Evolutionary conservation across 495 filamentous ascomycete genomes (phyloP), one percentile per base, ranked within the genome.

Genomic region (Xylaria scruposa): DNA sequence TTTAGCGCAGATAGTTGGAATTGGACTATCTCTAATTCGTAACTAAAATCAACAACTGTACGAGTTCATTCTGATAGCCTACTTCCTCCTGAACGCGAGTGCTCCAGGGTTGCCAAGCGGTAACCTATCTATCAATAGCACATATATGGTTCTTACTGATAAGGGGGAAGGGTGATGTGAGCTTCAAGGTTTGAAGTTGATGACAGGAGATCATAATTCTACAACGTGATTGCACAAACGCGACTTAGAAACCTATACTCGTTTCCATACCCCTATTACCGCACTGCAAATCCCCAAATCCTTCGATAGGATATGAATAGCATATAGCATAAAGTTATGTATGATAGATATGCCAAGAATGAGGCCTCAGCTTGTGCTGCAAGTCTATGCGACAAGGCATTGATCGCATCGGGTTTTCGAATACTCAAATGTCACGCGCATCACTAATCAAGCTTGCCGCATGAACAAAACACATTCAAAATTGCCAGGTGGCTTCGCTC

Each of bases 151-250:
- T 65, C 21, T 33, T 49, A 40, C 62, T 46, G 24, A 26, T 60
- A 60, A 38, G 17, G 62, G 42, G 62, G 26, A 29, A 13, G 29
- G 21, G 46, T 29, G 24, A 19, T 47, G 44, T 49, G 56, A 59
- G 56, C 31, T 59, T 36, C 29, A 8, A 36, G 3, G 63, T 66
- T 53, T 53, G 63, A 38, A 24, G 63, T 53, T 66, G 63, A 66
- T 66, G 63, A 66, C 63, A 66, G 63, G 63, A 66, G 63, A 66
- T 31, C 44, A 5, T n/a, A 38, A 24, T 24, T 38, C 63, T 51
- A 31, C 46, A 38, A 53, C 29, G 15, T 53, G 44, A 66, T 66
- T 66, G 63, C 63, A 66, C 19, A n/a, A 66, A 53, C 8, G 24
- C 24, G 44, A 46, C 17, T 66, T 38, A 38, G 24, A 53, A 24